Base-by-base conservation (phyloP, 768 basidiomycete genomes). In the Podaxis pistillaris region DNA sequence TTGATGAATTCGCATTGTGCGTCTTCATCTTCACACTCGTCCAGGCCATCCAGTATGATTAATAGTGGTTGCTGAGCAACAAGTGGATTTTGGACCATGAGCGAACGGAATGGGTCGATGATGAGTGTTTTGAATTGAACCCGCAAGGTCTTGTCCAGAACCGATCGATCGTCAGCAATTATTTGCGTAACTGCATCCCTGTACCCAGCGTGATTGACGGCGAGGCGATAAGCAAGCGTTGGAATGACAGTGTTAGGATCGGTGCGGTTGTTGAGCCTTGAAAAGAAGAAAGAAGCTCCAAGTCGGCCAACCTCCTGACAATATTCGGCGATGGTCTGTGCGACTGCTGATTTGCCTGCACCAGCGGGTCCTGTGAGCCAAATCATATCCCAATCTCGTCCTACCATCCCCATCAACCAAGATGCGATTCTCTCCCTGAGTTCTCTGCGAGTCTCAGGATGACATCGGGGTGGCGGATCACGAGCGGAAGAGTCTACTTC, bases 211-310 rank as follows among this genome's bases (percentile, higher is more conserved):
- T 41, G 13, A n/a, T 36, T 26, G 12, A 37, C 40, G 13, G 40
- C 40, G 2, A 56, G 36, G 8, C 37, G 55, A 17, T 56, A 56
- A 17, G 55, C 55, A 22, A 56, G 37, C 12, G 33, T 37, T 36
- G 33, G 36, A 6, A 56, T 24, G 55, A 56, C n/a, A 9, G 15
- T 26, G 22, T 38, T 40, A 15, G 17, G 37, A 37, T n/a, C 36
- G 19, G 19, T 36, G 5, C 8, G 4, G 40, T 41, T n/a, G 40
- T 41, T 1, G 1, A 41, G 40, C 40, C 13, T n/a, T n/a, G 47
- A 51, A 15, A 47, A 60, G 33, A 60, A 60, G 49, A 60, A 60
- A 30, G 47, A 50, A 4, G 47, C 59, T 13, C 59, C 59, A 15
- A 60, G 59, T 6, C 4, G 50, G 3, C 49, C 8, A 13, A 1